Conservation (phyloP, 192 early-diverging fungal species). For the Backusella mclennaniae region DNA sequence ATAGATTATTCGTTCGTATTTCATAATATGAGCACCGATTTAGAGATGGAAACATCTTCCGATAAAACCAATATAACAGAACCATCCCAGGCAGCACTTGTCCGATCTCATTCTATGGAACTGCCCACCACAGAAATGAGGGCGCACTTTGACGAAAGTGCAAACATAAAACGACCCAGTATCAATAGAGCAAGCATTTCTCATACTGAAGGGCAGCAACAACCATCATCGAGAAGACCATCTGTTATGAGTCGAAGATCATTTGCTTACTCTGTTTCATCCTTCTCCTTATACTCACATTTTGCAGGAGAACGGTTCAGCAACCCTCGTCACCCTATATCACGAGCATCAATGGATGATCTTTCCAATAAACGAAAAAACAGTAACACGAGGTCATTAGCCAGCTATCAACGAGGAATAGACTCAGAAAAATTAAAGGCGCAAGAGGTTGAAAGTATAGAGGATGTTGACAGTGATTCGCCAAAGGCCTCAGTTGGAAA, state of each 20-base stretch:
- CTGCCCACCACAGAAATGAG: background rate
- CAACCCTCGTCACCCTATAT: background rate
- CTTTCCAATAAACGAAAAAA: background rate
- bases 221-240: background rate
- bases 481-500: conserved; percentile 48
- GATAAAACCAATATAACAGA: background rate
- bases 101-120: background rate
- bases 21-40: background rate
- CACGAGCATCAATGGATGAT: background rate
- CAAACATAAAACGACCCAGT: background rate
- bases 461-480: background rate
- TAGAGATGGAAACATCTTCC: background rate
- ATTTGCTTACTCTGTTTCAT: conserved; percentile 24
- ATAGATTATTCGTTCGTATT: background rate
- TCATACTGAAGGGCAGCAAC: background rate
- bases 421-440: background rate
- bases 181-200: background rate
- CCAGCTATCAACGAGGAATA: background rate
- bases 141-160: background rate
- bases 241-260: background rate
- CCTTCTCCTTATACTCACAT: conserved; percentile 27
- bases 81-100: background rate
- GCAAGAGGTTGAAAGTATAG: background rate
- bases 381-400: background rate
- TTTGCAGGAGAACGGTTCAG: conserved; percentile 29